A percentile compares a stretch with the other conserved stretches of the same genome.
Evolutionary conservation across 371 early-diverging fungal species (phyloP).

Genomic region (Rhizopus stolonifer): DNA sequence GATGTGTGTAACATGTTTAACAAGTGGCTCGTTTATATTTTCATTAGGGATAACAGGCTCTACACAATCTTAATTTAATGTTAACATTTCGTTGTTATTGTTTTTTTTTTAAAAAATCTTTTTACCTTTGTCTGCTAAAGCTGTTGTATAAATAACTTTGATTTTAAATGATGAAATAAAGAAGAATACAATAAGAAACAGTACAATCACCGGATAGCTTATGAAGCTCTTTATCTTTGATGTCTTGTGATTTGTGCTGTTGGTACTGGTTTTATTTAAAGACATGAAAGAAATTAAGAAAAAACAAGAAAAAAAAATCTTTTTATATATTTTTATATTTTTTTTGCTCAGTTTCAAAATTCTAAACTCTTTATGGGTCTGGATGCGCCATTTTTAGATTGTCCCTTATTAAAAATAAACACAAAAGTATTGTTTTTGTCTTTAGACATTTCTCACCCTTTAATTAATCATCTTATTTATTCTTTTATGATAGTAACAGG

Average conservation of each 20-base stretch:
- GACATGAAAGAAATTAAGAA: conserved; percentile 8
- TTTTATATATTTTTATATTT: conserved; percentile 4
- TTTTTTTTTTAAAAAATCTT: neutral
- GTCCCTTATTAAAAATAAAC: conserved; percentile 9
- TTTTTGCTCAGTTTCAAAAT: conserved; percentile 8
- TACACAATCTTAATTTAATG: neutral
- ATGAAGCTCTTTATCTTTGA: conserved; percentile 3
- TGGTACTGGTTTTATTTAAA: neutral
- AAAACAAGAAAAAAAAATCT: conserved; percentile 1
- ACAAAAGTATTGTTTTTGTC: neutral
- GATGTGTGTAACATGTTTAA: conserved; percentile 15
- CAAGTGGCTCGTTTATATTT: conserved; percentile 5
- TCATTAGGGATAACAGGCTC: neutral
- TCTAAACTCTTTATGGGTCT: conserved; percentile 2
- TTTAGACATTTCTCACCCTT: too few species aligned
- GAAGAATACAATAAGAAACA: conserved; percentile 21
- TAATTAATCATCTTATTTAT: too few species aligned
- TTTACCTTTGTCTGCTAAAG: conserved; percentile 4
- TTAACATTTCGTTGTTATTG: neutral
- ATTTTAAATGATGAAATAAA: conserved; percentile 23
- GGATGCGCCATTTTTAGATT: conserved; percentile 14
- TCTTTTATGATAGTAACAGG: conserved; percentile 31
- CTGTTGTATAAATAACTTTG: conserved; percentile 18
- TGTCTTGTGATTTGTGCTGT: conserved; percentile 2
- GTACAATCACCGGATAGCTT: conserved; percentile 10